A percentile compares a stretch with the other conserved stretches of the same genome.
Evolutionary conservation across 345 rosid species (phyloP).

Genomic region (Salix purpurea): DNA sequence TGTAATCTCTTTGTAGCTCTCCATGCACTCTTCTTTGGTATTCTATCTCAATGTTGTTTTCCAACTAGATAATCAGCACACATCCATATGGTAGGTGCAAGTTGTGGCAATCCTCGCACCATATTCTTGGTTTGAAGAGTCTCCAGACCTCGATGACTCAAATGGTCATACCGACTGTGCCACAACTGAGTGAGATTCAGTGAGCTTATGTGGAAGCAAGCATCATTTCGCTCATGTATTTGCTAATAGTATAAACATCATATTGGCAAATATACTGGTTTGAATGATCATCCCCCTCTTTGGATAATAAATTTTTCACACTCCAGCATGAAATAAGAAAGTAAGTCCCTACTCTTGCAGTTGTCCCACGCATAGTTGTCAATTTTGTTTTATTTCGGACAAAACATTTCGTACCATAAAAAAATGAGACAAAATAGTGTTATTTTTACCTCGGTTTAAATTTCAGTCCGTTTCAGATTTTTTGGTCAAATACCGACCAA

Average conservation of each 20-base stretch:
- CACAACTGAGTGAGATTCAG: background rate
- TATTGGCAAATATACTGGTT: too few species aligned
- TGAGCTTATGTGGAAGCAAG: background rate
- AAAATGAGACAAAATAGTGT: too few species aligned
- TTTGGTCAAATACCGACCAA: too few species aligned
- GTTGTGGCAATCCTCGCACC: background rate
- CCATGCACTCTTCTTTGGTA: conserved; percentile 11
- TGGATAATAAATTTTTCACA: too few species aligned
- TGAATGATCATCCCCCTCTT: too few species aligned
- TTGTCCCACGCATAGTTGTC: background rate
- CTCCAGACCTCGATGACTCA: background rate
- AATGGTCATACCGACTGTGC: background rate
- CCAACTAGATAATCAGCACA: background rate
- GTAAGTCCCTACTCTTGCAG: background rate
- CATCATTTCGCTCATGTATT: too few species aligned
- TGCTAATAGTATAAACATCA: too few species aligned
- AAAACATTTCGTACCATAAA: too few species aligned
- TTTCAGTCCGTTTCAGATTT: too few species aligned
- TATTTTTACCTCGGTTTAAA: too few species aligned
- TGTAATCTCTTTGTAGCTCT: background rate
- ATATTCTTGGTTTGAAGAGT: background rate
- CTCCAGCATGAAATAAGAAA: too few species aligned
- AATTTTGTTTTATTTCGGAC: too few species aligned
- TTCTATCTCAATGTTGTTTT: background rate
- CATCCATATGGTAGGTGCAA: background rate